Evolutionary conservation across 345 rosid genomes (phyloP), one percentile per base, ranked within the genome.

Genomic region (Acer negundo): DNA sequence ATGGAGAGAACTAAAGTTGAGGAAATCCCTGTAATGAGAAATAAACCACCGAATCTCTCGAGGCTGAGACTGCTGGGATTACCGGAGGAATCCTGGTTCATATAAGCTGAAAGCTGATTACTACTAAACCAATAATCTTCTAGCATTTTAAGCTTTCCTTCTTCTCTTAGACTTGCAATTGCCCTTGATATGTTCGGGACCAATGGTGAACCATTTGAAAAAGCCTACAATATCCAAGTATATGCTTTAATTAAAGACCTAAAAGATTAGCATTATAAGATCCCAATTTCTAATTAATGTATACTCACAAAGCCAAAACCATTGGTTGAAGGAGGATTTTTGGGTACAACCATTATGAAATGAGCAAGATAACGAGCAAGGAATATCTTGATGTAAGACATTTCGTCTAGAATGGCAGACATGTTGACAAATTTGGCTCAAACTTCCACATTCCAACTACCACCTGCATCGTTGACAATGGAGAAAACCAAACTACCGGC

Each of bases 41-140:
- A 86, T 47, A 86, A 82, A 13, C 86, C 89, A 2, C 83, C 51
- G 16, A 83, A 83, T 6, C 24, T 80, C 26, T 66, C 8, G 4
- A 79, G 40, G 3, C 58, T 46, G 10, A 46, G 20, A 51, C 73
- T 70, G 62, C 22, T 10, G 6, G 62, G 73, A 26, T 16, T 49
- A 26, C 73, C 51, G 3, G 61, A 13, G 1, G 44, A 70, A 19
- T 28, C 74, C 16, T 15, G 16, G 61, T 70, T 47, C 23, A 1
- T 28, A 51, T 17, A 53, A 31, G 44, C 55, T 17, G 74, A 15
- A 2, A 17, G 15, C 2, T 44, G 35, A 1, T 16, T 11, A 0
- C 28, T 26, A 26, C 38, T 31, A 19, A 70, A 53, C 74, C 74
- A 70, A 16, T 17, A 4, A 26, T 70, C 16, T 53, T 70, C 74